Evolutionary conservation across 78 protist genomes (phyloP), one percentile per base, ranked within the genome.

Genomic region (Dictyostelium brefeldianum): DNA sequence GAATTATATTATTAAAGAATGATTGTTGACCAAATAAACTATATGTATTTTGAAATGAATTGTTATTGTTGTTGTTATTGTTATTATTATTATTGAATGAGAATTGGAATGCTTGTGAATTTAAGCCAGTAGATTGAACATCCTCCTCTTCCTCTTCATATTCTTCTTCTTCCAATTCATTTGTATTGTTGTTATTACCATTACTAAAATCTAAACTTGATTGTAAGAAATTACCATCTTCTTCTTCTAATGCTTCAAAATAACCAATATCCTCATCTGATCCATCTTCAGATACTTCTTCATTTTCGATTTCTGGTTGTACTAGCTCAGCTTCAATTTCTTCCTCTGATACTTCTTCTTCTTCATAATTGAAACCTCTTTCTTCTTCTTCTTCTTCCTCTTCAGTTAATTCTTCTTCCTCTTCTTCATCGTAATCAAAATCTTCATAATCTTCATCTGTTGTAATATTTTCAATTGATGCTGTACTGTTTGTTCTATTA

Each of bases 1-100:
- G 83, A 64, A 87, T 77, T 14, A 87, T 56, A 87, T 87, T 87
- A 57, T 87, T 59, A 65, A 87, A 87, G 84, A 87, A 87, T 9
- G 62, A 56, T 47, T 75, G 65, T 29, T 80, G 81, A 36, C 93
- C 93, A 87, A 87, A 87, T 64, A 87, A 57, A 41, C 93, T 87
- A 65, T 87, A 87, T 4, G 92, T 73, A 2, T 65, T 87, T 77
- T 80, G 36, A 53, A 56, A 77, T 36, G 50, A 78, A 57, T 56
- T 20, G 31, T n/a, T 29, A 4, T 2, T 36, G 36, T 29, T 56
- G 20, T n/a, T 78, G 36, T 56, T 78, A 14, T 2, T 11, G 18
- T 27, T 1, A 27, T 64, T 29, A 31, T 9, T 62, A 18, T 27
- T 20, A 11, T 7, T 43, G 27, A 27, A 20, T 25, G 50, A 27